These are phyloP conservation scores for Globisporangium acanthophoron DNA, from an alignment of 352 stramenopile species.

Conservation along the genomic window DNA sequence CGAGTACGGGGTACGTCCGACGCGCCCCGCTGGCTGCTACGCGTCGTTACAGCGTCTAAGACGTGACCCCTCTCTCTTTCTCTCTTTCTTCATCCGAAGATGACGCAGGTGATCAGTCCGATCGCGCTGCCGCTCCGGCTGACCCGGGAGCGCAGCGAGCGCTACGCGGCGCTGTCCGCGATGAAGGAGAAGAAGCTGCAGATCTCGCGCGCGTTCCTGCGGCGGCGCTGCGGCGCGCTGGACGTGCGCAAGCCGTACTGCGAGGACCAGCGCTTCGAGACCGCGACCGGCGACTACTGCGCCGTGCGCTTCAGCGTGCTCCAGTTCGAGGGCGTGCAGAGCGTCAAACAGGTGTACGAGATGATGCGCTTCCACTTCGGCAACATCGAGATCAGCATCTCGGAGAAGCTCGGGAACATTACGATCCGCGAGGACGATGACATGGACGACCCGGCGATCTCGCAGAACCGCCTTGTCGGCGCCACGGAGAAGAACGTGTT, in stretches of 20 bases:
- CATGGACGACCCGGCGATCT: slow-evolving; percentile 28
- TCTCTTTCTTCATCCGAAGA: neutral
- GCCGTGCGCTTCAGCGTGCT: slow-evolving; percentile 44
- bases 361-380: slow-evolving; percentile 41
- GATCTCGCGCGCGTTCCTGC: slow-evolving; percentile 20
- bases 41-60: neutral
- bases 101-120: slow-evolving; percentile 12
- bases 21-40: neutral
- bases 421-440: slow-evolving; percentile 74
- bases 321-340: slow-evolving; percentile 31
- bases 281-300: slow-evolving; percentile 38
- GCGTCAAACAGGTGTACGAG: slow-evolving; percentile 47
- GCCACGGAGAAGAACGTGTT: slow-evolving; percentile 24
- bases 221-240: slow-evolving; percentile 11
- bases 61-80: neutral
- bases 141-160: neutral
- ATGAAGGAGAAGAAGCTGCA: slow-evolving; percentile 24
- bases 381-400: slow-evolving; percentile 71
- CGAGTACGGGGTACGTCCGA: slow-evolving; percentile 16
- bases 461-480: slow-evolving; percentile 43
- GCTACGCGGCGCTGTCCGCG: slow-evolving; percentile 6
- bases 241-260: slow-evolving; percentile 20
- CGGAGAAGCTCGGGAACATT: slow-evolving; percentile 56
- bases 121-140: slow-evolving; percentile 4
- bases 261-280: slow-evolving; percentile 36